Evolutionary conservation across 2,329 filamentous ascomycete species (phyloP).

Genomic region (Colletotrichum chlorophyti): DNA sequence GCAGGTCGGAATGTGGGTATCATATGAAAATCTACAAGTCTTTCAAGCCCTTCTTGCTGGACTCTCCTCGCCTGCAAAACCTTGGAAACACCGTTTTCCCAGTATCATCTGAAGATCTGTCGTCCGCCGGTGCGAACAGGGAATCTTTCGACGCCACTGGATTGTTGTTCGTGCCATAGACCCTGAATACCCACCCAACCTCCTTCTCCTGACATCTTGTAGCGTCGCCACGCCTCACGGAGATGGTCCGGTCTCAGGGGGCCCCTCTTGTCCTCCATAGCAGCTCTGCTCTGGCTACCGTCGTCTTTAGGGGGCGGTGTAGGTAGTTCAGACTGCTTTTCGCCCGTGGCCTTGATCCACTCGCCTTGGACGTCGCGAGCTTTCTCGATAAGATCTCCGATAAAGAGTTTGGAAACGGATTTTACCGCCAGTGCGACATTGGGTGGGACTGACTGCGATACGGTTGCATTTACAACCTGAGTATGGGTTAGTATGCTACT

Average conservation of each 20-base stretch:
- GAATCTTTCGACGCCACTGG: conserved; percentile 66
- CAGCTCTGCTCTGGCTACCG: conserved; percentile 37
- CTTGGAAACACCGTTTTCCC: too few relatives aligned
- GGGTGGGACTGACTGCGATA: conserved; percentile 78
- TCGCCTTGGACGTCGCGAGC: conserved; percentile 75
- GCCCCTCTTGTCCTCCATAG: conserved; percentile 50
- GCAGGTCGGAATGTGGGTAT: conserved; percentile 24
- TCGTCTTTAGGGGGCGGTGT: conserved; percentile 44
- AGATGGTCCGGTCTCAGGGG: conserved; percentile 78
- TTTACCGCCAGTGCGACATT: conserved; percentile 79
- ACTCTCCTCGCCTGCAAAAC: not conserved
- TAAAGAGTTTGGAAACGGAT: conserved; percentile 78
- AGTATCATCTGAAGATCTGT: conserved; percentile 58
- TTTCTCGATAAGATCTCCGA: conserved; percentile 76
- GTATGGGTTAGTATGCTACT: conserved; percentile 6
- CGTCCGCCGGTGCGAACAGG: conserved; percentile 58
- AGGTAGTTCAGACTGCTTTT: conserved; percentile 62
- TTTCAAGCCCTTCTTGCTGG: not conserved
- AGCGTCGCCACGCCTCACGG: conserved; percentile 74
- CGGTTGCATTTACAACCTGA: conserved; percentile 78
- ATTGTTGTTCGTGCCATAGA: conserved; percentile 67
- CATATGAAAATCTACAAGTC: conserved; percentile 9
- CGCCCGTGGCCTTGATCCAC: conserved; percentile 66
- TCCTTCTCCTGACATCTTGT: conserved; percentile 68
- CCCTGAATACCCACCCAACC: conserved; percentile 66